Evolutionary conservation across 2,329 filamentous ascomycete species (phyloP).

Genomic region (Fusarium sp.): DNA sequence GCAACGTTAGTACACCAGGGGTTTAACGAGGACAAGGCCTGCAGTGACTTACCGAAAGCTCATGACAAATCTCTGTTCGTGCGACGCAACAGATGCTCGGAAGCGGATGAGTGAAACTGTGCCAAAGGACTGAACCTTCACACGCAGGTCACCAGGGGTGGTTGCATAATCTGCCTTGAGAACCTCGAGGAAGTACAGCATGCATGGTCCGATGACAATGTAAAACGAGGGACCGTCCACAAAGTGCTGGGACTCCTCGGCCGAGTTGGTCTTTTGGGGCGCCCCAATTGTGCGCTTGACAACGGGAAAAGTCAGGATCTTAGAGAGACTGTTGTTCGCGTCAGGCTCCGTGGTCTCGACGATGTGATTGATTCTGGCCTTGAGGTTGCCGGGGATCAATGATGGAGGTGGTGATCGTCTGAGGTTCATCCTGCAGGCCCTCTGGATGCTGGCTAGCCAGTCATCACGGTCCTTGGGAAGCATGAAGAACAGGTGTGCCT

Average conservation of each 20-base stretch:
- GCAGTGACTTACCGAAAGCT: slow-evolving; percentile 61
- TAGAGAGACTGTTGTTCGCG: slow-evolving; percentile 40
- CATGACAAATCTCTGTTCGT: slow-evolving; percentile 68
- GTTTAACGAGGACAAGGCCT: not conserved
- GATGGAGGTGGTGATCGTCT: slow-evolving; percentile 51
- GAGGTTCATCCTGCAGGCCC: slow-evolving; percentile 54
- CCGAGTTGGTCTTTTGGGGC: slow-evolving; percentile 54
- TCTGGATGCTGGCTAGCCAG: slow-evolving; percentile 61
- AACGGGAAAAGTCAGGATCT: slow-evolving; percentile 63
- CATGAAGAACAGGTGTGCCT: slow-evolving; percentile 62
- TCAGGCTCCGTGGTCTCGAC: slow-evolving; percentile 59
- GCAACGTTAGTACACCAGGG: slow-evolving; percentile 17
- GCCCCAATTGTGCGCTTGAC: slow-evolving; percentile 59
- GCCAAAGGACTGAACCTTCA: slow-evolving; percentile 63
- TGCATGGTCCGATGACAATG: slow-evolving; percentile 64
- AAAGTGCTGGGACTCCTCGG: slow-evolving; percentile 58
- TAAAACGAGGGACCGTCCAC: slow-evolving; percentile 66
- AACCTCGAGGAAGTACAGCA: slow-evolving; percentile 65
- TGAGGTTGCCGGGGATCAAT: slow-evolving; percentile 60
- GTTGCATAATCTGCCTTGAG: slow-evolving; percentile 57
- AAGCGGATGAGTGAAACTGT: slow-evolving; percentile 65
- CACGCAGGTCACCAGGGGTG: slow-evolving; percentile 59
- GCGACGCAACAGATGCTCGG: slow-evolving; percentile 61
- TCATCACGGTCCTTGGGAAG: slow-evolving; percentile 62
- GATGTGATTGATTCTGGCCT: slow-evolving; percentile 58